A percentile compares a stretch with the other conserved stretches of the same genome.
Evolutionary conservation across 192 early-diverging fungal species (phyloP).

Genomic region (Entrophospora sp.): DNA sequence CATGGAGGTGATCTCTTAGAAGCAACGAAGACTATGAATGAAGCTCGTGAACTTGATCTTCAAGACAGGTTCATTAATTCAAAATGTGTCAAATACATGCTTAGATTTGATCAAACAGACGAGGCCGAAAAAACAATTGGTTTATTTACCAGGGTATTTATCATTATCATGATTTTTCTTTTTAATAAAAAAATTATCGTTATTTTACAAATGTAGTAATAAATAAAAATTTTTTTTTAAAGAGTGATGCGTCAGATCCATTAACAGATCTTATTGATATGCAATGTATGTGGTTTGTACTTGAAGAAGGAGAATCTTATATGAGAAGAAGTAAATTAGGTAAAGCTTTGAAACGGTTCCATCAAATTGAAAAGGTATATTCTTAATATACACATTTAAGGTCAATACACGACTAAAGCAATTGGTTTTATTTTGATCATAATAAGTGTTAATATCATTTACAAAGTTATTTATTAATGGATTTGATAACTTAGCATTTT

Average conservation of each 20-base stretch:
- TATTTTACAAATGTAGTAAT: too few species aligned
- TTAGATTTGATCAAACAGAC: slow-evolving; percentile 67
- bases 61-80: slow-evolving; percentile 94
- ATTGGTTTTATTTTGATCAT: too few species aligned
- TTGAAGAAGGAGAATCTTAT: slow-evolving; percentile 68
- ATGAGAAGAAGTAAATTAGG: slow-evolving; percentile 60
- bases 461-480: slow-evolving; percentile 17
- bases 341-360: slow-evolving; percentile 79
- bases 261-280: slow-evolving; percentile 77
- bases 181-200: too few species aligned
- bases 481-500: slow-evolving; percentile 59
- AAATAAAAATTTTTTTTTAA: background rate
- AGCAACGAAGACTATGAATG: slow-evolving; percentile 75
- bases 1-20: slow-evolving; percentile 67
- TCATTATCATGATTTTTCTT: background rate
- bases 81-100: slow-evolving; percentile 90
- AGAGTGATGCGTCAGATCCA: slow-evolving; percentile 53
- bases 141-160: slow-evolving; percentile 68
- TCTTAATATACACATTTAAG: background rate
- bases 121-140: slow-evolving; percentile 81
- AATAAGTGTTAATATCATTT: slow-evolving; percentile 8
- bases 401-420: too few species aligned
- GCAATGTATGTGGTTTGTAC: slow-evolving; percentile 89
- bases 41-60: slow-evolving; percentile 80
- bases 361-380: slow-evolving; percentile 64